Base-by-base conservation (phyloP, 2,329 filamentous ascomycete species). In the Pseudofabraea citricarpa region DNA sequence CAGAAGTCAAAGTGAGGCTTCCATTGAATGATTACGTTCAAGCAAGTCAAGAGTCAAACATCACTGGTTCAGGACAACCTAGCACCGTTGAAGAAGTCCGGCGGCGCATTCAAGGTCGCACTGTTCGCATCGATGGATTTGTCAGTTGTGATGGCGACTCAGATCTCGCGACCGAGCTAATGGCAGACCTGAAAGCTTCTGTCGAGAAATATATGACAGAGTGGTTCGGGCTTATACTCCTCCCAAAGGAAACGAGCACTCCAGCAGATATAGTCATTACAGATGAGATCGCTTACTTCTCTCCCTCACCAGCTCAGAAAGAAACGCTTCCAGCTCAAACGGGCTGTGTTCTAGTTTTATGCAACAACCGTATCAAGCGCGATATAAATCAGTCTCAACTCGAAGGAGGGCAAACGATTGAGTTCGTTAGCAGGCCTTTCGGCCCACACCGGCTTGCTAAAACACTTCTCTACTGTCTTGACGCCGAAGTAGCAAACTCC, bases 1-100 rank as follows among this genome's bases (percentile, higher is more conserved):
- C 79, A 0, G 69, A 71, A 12, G 68, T 82, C 2, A 70, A 65
- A 10, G 68, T 77, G 6, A 68, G 64, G 8, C 51, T 80, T 1
- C 68, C 69, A 9, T 29, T 57, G 20, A 45, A 50, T 12, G 41
- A 53, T 32, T 47, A n/a, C n/a, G 36, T 16, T 15, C 24, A 21
- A 3, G 27, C 13, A 12, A 31, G n/a, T 31, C 43, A 16, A 23
- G 44, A 26, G 12, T n/a, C n/a, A n/a, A n/a, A n/a, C n/a, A n/a
- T n/a, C n/a, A n/a, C n/a, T n/a, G n/a, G n/a, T n/a, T n/a, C n/a
- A 26, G 4, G 42, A 44, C 10, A 20, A 21, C 21, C n/a, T 26
- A 19, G 24, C 36, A 10, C 20, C 42, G 9, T 16, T 23, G 29
- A 23, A 31, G 27, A 5, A 16, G 27, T 31, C 22, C 47, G 50